Conservation (phyloP, 192 early-diverging fungal species). For the Coemansia umbellata region DNA sequence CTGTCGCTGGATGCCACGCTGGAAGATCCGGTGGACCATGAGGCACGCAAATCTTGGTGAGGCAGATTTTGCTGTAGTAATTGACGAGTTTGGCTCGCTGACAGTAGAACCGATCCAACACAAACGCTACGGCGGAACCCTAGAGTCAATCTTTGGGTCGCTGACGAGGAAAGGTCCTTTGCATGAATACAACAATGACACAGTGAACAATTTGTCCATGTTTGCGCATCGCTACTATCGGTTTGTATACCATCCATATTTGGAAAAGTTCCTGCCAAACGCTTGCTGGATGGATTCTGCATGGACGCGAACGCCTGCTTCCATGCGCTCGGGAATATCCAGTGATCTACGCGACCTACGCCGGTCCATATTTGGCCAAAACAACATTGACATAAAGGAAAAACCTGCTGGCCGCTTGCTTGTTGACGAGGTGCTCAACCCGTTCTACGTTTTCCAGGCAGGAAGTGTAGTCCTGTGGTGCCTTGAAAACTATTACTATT, state of each 20-base stretch:
- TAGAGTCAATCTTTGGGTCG: constrained; percentile 64
- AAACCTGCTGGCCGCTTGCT: constrained; percentile 60
- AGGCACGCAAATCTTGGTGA: constrained; percentile 58
- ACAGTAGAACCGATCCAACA: constrained; percentile 53
- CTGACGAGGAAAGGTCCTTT: constrained; percentile 34
- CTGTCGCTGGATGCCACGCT: constrained; percentile 79
- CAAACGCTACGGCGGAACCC: constrained; percentile 61
- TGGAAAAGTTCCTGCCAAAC: constrained; percentile 46
- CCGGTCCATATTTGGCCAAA: constrained; percentile 64
- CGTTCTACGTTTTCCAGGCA: constrained; percentile 81
- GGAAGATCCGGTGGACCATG: constrained; percentile 72
- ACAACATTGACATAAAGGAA: constrained; percentile 69
- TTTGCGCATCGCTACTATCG: constrained; percentile 53
- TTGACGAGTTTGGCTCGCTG: constrained; percentile 67
- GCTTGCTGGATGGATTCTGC: constrained; percentile 48
- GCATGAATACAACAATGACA: constrained; percentile 30
- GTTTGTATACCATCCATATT: constrained; percentile 49
- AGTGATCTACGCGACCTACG: constrained; percentile 56
- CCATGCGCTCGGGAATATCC: constrained; percentile 52
- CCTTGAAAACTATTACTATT: constrained; percentile 92
- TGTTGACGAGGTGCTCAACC: constrained; percentile 71
- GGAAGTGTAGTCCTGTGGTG: constrained; percentile 77
- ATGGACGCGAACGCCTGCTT: constrained; percentile 37
- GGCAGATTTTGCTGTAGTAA: constrained; percentile 67
- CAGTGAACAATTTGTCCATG: constrained; percentile 29